These are phyloP conservation scores for Pseudohyphozyma bogoriensis DNA, from an alignment of 768 basidiomycete genomes.

Conservation along the genomic window DNA sequence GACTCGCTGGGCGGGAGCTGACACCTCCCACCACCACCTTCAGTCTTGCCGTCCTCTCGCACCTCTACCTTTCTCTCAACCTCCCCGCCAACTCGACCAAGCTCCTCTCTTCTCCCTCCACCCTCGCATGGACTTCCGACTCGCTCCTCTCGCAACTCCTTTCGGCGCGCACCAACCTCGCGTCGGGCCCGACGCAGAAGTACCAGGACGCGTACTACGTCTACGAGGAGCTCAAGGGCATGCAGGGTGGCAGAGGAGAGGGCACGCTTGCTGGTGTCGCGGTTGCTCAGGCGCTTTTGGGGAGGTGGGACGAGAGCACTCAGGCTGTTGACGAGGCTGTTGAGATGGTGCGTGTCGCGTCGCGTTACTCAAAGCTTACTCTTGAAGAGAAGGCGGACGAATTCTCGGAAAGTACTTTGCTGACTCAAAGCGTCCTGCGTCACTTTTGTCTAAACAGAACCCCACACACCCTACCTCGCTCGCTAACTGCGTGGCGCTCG, in stretches of 20 bases:
- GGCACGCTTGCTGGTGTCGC: conserved; percentile 21
- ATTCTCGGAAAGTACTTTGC: no score
- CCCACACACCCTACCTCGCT: conserved; percentile 28
- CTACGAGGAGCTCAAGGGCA: conserved; percentile 31
- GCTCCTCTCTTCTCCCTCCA: conserved; percentile 17
- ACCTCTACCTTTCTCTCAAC: conserved; percentile 27
- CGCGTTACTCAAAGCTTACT: no score
- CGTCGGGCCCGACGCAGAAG: conserved; percentile 17
- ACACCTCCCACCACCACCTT: neutral
- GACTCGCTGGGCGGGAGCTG: neutral
- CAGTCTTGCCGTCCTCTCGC: conserved; percentile 28
- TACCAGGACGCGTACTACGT: conserved; percentile 34
- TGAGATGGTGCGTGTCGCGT: conserved; percentile 19
- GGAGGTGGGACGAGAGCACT: conserved; percentile 29
- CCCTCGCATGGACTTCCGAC: conserved; percentile 22
- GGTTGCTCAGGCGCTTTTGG: conserved; percentile 26
- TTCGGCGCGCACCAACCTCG: conserved; percentile 21
- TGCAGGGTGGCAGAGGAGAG: conserved; percentile 30
- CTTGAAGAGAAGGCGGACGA: no score
- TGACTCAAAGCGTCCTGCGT: no score
- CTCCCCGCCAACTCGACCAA: conserved; percentile 13
- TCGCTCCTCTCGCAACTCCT: conserved; percentile 29
- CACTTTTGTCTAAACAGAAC: conserved; percentile 14
- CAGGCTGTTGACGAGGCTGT: conserved; percentile 27
- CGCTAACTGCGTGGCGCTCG: conserved; percentile 30